Evolutionary conservation across 768 basidiomycete species (phyloP).

Genomic region (Pisolithus orientalis): DNA sequence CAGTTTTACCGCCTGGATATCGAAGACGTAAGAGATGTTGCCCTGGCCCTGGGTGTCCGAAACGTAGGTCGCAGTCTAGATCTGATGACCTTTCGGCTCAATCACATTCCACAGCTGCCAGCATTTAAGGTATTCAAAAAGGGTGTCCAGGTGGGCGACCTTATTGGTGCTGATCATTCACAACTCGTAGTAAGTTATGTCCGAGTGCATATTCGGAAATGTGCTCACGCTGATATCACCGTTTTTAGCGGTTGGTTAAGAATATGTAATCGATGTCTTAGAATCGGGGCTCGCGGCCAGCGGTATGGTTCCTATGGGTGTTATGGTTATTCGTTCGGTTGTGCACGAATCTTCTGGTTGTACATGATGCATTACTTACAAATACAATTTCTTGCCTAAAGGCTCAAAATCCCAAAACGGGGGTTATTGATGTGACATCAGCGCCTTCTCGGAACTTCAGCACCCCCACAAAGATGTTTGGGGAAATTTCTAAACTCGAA

Average conservation of each 20-base stretch:
- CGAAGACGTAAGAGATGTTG: slow-evolving; percentile 22
- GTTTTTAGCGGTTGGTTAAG: slow-evolving; percentile 20
- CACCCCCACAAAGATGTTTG: background rate
- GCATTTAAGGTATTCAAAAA: slow-evolving; percentile 27
- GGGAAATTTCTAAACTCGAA: background rate
- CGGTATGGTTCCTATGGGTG: background rate
- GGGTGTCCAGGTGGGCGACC: slow-evolving; percentile 24
- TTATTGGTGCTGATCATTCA: slow-evolving; percentile 20
- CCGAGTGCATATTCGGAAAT: slow-evolving; percentile 2
- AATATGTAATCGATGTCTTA: slow-evolving; percentile 18
- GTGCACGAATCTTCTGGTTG: background rate
- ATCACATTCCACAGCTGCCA: slow-evolving; percentile 15
- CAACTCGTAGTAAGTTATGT: slow-evolving; percentile 18
- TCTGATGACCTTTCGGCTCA: background rate
- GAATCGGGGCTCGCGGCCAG: slow-evolving; percentile 5
- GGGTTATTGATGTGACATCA: background rate
- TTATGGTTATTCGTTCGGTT: slow-evolving; percentile 17
- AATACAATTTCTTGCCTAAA: slow-evolving; percentile 1
- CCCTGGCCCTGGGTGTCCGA: slow-evolving; percentile 18
- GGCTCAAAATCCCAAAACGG: background rate
- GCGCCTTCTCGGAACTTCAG: background rate
- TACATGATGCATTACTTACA: slow-evolving; percentile 16
- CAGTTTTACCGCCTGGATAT: slow-evolving; percentile 27
- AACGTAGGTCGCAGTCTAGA: slow-evolving; percentile 11
- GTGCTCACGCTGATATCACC: slow-evolving; percentile 14